Evolutionary conservation across 2,329 filamentous ascomycete genomes (phyloP), one percentile per base, ranked within the genome.

Genomic region (Penicillium sp.): DNA sequence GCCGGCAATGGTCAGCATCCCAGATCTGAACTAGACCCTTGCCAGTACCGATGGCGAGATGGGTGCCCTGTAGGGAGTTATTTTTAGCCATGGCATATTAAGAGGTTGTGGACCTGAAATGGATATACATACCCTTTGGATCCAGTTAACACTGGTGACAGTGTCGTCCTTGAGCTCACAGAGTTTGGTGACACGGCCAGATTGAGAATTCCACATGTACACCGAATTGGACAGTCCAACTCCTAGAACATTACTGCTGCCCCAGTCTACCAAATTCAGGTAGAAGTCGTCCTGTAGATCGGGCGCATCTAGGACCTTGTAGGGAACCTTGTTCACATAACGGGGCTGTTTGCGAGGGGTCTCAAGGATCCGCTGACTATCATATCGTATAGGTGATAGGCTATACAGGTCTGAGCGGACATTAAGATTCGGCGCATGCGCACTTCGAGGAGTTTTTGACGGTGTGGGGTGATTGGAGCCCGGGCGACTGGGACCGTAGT

Each of bases 231-330:
- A 93, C 26, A 99, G 79, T 0, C 95, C 95, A 44, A 99, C 95
- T 7, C 93, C 95, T 11, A 99, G 82, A 9, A 96, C 89, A 73
- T 98, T 96, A 65, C 90, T 92, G 67, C 91, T 96, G 44, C 95
- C 95, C 95, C 95, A 99, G 70, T 99, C 95, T 3, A 99, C 93
- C 26, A 99, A 80, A 68, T 99, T 99, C 35, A 99, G 82, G 69
- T 99, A 99, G 74, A 98, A 99, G 71, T 99, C 95, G 69, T 99
- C 95, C 27, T 93, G 93, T 46, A 99, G 79, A 71, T 98, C 95
- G 1, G 95, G 95, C 0, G 95, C 95, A 78, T 99, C 95, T 10
- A 99, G 82, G 1, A 99, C 95, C 75, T 99, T 99, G 77, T 96
- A 99, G 0, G 95, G 95, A 0, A 98, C 93, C 74, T 98, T 98